Evolutionary conservation across 164 flowering plant genomes (phyloP), one percentile per base, ranked within the genome.

Genomic region (Brasenia schreberi): DNA sequence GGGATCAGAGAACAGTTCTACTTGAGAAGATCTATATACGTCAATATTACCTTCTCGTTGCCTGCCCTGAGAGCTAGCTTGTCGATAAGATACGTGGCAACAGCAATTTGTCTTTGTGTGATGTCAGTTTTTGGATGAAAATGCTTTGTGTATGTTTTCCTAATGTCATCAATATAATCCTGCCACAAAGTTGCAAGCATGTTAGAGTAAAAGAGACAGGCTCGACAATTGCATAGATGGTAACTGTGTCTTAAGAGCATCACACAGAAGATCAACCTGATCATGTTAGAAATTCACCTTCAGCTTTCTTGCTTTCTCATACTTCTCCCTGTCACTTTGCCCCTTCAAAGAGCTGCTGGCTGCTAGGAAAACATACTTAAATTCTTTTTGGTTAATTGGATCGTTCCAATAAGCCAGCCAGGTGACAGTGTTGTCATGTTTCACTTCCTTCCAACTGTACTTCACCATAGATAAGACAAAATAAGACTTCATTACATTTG

Each of bases 401-500:
- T 95, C 99, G 77, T 85, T 88, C 99, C 99, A 95, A 76, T 77
- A 95, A 65, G 99, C 99, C 70, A 95, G 81, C 99, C 99, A 95
- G 63, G 99, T 95, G 52, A 95, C 99, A 16, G 97, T 92, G 69
- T 92, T 90, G 74, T 95, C 99, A 81, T 95, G 98, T 77, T 85
- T 88, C 43, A 95, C 76, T 80, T 95, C 99, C 71, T 90, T 92
- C 99, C 99, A 95, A 16, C 99, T 95, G 97, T 61, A 49, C 56
- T 49, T 49, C 73, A 75, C 42, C 66, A 61, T 10, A 61, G 63
- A 4, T 61, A 18, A 61, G 18, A 11, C 63, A 61, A 61, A 61
- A 11, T 3, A 67, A 33, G 39, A 33, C 39, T 33, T 19, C 39
- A 49, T 2, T n/a, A 59, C n/a, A 33, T 1, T 33, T 33, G 39